phyloP scores from a whole-genome alignment of 352 stramenopile species.

The Achlya hypogyna region DNA sequence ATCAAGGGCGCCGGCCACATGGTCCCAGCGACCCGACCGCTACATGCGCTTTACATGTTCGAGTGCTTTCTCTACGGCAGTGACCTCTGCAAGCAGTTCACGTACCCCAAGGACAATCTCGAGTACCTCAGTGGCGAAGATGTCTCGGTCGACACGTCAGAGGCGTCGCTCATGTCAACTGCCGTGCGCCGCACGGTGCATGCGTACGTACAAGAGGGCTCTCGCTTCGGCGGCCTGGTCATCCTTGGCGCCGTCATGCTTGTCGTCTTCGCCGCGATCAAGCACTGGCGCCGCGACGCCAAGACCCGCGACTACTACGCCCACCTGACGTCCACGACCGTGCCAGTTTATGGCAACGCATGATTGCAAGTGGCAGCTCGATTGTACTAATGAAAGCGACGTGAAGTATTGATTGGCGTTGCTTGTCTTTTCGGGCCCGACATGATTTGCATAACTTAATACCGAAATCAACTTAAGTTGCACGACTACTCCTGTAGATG shows the following conservation, averaged over 20 bases:
- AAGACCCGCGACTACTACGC: neutral
- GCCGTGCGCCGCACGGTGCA: neutral
- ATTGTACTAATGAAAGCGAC: too few relatives aligned
- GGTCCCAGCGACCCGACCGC: constrained; percentile 36
- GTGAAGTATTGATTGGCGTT: too few relatives aligned
- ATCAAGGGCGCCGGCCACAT: constrained; percentile 89
- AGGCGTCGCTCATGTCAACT: neutral
- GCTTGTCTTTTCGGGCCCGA: too few relatives aligned
- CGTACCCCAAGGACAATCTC: constrained; percentile 36
- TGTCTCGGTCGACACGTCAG: neutral
- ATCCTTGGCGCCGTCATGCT: neutral
- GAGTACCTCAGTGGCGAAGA: constrained; percentile 25
- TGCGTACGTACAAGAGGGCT: neutral
- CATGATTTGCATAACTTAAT: too few relatives aligned
- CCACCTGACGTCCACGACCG: neutral
- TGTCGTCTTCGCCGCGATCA: neutral
- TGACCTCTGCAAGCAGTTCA: constrained; percentile 35
- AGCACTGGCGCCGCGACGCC: neutral
- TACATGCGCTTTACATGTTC: constrained; percentile 20
- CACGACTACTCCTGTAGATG: too few relatives aligned
- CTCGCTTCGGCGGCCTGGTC: neutral
- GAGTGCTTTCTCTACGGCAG: constrained; percentile 19
- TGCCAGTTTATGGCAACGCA: neutral
- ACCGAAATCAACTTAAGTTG: too few relatives aligned
- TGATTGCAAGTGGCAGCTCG: neutral